Evolutionary conservation across 306 rosid species (phyloP).

Genomic region (Sphenostylis stenocarpa): DNA sequence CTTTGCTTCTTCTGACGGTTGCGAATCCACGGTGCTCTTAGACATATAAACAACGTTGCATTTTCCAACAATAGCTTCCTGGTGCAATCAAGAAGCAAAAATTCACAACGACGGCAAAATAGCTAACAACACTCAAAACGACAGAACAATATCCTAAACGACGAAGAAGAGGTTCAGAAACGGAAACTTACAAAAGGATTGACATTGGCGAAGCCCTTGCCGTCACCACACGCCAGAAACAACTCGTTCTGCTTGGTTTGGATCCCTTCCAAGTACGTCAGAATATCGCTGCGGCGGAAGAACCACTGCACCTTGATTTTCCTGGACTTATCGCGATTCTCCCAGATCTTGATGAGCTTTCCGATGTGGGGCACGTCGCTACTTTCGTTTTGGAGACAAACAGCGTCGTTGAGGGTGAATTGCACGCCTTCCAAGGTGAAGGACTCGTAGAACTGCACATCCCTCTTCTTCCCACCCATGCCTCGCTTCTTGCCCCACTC

Average conservation of each 20-base stretch:
- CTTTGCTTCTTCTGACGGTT: slow-evolving; percentile 48
- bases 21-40: slow-evolving; percentile 58
- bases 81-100: background rate
- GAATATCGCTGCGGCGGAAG: slow-evolving; percentile 67
- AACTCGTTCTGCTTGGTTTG: slow-evolving; percentile 50
- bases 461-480: slow-evolving; percentile 56
- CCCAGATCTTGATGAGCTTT: slow-evolving; percentile 73
- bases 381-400: slow-evolving; percentile 50
- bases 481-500: slow-evolving; percentile 63
- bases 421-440: slow-evolving; percentile 62
- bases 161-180: background rate
- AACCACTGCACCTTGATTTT: slow-evolving; percentile 78
- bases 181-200: slow-evolving; percentile 34
- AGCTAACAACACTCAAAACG: background rate
- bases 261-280: slow-evolving; percentile 34
- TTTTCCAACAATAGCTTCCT: slow-evolving; percentile 88
- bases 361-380: slow-evolving; percentile 63
- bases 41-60: slow-evolving; percentile 71
- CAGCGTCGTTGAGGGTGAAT: slow-evolving; percentile 60
- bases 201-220: slow-evolving; percentile 58
- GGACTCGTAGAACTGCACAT: slow-evolving; percentile 59
- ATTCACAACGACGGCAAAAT: background rate
- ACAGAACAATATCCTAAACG: background rate
- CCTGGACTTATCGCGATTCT: slow-evolving; percentile 47
- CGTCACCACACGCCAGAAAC: slow-evolving; percentile 73